phyloP scores from a whole-genome alignment of 2,329 filamentous ascomycete genomes.

The Neonectria sp. region DNA sequence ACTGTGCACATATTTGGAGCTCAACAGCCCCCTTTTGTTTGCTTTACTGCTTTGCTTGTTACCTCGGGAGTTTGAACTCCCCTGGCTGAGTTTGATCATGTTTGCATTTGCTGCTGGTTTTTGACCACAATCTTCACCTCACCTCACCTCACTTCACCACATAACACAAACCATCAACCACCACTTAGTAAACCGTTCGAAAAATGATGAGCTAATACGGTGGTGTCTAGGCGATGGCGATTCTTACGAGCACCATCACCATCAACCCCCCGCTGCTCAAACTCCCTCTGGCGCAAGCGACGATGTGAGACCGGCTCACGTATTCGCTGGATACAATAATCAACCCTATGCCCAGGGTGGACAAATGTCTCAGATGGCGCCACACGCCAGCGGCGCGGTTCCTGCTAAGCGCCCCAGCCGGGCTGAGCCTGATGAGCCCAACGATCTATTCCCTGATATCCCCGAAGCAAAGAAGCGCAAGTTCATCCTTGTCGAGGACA shows the following conservation, averaged over 20 bases:
- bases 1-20: conserved; percentile 25
- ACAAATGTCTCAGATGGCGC: conserved; percentile 75
- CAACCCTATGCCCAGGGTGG: conserved; percentile 71
- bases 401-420: conserved; percentile 54
- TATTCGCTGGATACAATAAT: conserved; percentile 78
- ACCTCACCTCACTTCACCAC: conserved; percentile 20
- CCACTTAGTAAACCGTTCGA: conserved; percentile 33
- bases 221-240: conserved; percentile 71
- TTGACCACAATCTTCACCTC: conserved; percentile 6
- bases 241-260: conserved; percentile 77
- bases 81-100: conserved; percentile 26
- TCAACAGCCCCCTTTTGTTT: conserved; percentile 32
- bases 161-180: conserved; percentile 19
- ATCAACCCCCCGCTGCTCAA: conserved; percentile 71
- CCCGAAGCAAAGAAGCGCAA: conserved; percentile 94
- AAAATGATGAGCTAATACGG: conserved; percentile 48
- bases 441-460: conserved; percentile 87
- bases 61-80: conserved; percentile 6
- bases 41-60: conserved; percentile 37
- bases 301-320: conserved; percentile 81
- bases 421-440: conserved; percentile 71
- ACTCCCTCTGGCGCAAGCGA: conserved; percentile 65
- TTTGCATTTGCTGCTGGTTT: conserved; percentile 30
- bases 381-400: conserved; percentile 55
- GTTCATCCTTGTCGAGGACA: conserved; percentile 96